Percentiles rank a stretch among this genome's conserved stretches.
phyloP scores from a whole-genome alignment of 1,284 basidiomycete species.

The Cutaneotrichosporon mucoides region DNA sequence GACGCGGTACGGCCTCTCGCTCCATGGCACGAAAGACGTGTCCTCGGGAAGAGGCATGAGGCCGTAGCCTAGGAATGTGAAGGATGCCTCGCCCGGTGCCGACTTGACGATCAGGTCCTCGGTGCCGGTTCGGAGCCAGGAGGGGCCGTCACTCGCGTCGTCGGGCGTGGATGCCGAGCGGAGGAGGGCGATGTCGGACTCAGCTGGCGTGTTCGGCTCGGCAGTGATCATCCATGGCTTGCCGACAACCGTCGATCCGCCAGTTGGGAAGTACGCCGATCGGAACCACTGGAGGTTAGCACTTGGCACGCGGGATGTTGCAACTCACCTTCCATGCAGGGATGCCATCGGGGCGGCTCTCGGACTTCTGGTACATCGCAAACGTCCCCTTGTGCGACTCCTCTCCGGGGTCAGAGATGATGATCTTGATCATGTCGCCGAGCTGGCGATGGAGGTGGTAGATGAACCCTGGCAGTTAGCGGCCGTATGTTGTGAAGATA shows the following conservation, averaged over 20 bases:
- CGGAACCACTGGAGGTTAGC: conserved; percentile 17
- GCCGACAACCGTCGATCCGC: conserved; percentile 18
- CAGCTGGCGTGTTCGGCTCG: conserved; percentile 2
- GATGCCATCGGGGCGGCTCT: conserved; percentile 17
- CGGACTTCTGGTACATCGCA: conserved; percentile 14
- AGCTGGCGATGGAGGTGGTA: conserved; percentile 27
- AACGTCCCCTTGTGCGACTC: conserved; percentile 6
- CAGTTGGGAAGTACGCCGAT: conserved; percentile 23
- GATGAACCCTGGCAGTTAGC: conserved; percentile 15
- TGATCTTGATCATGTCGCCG: conserved; percentile 20
- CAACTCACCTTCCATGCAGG: conserved; percentile 30
- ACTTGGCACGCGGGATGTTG: not conserved
- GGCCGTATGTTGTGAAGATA: not conserved
- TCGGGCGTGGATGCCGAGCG: not conserved
- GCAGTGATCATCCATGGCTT: conserved; percentile 16
- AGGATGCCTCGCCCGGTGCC: not conserved
- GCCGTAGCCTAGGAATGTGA: conserved; percentile 9
- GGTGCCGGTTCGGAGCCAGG: conserved; percentile 6
- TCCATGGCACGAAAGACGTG: conserved; percentile 2
- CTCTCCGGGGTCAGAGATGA: conserved; percentile 14
- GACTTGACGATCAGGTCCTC: conserved; percentile 7
- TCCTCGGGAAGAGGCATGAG: conserved; percentile 5
- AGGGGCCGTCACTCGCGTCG: not conserved
- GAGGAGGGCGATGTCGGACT: not conserved
- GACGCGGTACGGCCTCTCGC: conserved; percentile 18